Base-by-base conservation (phyloP, 768 basidiomycete species). In the Botryobasidium botryosum region DNA sequence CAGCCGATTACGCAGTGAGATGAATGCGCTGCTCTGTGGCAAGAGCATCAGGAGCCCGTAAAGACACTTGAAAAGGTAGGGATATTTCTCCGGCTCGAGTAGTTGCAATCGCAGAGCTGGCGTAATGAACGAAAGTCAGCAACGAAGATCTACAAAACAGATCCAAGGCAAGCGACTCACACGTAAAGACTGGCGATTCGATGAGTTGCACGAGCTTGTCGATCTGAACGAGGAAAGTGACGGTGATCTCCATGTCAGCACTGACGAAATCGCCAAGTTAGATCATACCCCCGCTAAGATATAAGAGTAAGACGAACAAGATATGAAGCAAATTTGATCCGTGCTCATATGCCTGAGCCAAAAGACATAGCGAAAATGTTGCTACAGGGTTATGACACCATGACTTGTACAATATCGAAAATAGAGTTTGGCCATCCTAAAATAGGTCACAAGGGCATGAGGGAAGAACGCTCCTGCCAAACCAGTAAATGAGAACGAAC, bases 351-450 rank as follows among this genome's bases (percentile, higher is more conserved):
- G 94, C 92, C 59, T 99, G 94, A 4, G 94, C 94, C 21, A 99
- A 69, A 24, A 99, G 69, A 59, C 94, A 99, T 5, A 99, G 69
- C 1, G 94, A 88, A 57, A 99, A 94, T 1, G 88, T 88, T 0
- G 94, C 81, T 35, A 97, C 91, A 1, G 92, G 84, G 56, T 96
- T 96, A 54, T 99, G 94, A 58, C 90, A 97, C 94, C 94, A 99
- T 17, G 90, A 97, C 17, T 87, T 72, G 55, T 99, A 99, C 3
- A 99, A 65, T 0, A 82, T 85, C 8, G 83, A 85, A 59, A 97
- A 99, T 18, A 99, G 60, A 13, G 84, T 84, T 63, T 97, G 94
- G 2, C 92, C 91, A 52, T 99, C 94, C 83, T 92, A 42, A n/a
- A 23, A n/a, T 23, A 43, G 17, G n/a, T 33, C 10, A 6, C 15